Conservation (phyloP, 2,329 filamentous ascomycete genomes). For the Pseudopyricularia cyperi region DNA sequence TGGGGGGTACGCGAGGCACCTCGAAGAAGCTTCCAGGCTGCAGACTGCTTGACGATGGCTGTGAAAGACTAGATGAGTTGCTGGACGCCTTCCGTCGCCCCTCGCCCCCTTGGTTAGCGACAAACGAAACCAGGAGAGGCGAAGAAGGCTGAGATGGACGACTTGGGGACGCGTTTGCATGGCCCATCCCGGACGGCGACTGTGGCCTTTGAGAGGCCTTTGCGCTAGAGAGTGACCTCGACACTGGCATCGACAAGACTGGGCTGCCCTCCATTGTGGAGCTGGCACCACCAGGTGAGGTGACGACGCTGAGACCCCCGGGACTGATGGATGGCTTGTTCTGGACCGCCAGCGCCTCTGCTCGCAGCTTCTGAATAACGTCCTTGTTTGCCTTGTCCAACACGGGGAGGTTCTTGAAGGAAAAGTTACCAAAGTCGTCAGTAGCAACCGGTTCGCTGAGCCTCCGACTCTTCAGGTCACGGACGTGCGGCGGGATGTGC, state of each 20-base stretch:
- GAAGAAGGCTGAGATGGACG: conserved; percentile 69
- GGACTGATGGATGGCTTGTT: conserved; percentile 37
- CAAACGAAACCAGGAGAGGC: conserved; percentile 92
- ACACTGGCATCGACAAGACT: conserved; percentile 64
- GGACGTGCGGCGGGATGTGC: conserved; percentile 91
- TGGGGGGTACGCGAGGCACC: conserved; percentile 47
- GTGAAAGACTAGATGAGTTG: conserved; percentile 71
- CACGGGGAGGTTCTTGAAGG: conserved; percentile 94
- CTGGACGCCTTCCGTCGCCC: conserved; percentile 80
- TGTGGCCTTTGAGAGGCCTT: conserved; percentile 68
- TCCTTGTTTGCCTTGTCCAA: conserved; percentile 98
- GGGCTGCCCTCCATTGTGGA: conserved; percentile 76
- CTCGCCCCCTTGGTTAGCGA: conserved; percentile 69
- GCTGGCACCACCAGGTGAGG: conserved; percentile 38
- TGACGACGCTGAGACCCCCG: conserved; percentile 23
- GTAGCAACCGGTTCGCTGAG: conserved; percentile 79
- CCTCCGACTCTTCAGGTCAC: conserved; percentile 75
- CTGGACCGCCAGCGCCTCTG: conserved; percentile 68
- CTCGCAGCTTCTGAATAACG: conserved; percentile 88
- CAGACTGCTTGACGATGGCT: conserved; percentile 57
- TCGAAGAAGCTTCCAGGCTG: conserved; percentile 64
- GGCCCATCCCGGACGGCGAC: conserved; percentile 71
- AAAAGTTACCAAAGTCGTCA: conserved; percentile 93
- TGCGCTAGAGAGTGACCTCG: conserved; percentile 70
- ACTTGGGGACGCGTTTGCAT: conserved; percentile 76